A percentile compares a stretch with the other conserved stretches of the same genome.
Evolutionary conservation across 1,284 basidiomycete genomes (phyloP).

Genomic region (Sphagnurus paluster): DNA sequence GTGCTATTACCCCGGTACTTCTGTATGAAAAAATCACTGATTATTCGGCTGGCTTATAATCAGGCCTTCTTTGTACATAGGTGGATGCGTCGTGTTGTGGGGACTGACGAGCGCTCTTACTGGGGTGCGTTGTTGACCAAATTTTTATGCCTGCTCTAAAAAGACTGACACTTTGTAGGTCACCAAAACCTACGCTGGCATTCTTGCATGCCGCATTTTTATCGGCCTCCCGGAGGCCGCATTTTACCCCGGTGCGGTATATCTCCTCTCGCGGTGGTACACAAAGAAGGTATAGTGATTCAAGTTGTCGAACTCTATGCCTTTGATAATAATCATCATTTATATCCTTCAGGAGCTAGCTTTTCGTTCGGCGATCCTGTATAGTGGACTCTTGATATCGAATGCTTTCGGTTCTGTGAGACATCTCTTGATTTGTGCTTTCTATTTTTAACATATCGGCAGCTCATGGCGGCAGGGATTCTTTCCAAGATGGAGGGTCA

Average conservation of each 20-base stretch:
- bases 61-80: conserved; percentile 66
- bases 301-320: background rate
- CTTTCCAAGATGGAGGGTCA: conserved; percentile 68
- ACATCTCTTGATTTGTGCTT: no score
- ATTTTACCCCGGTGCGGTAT: conserved; percentile 65
- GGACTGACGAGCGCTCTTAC: conserved; percentile 62
- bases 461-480: conserved; percentile 72
- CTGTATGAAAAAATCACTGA: background rate
- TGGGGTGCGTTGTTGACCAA: conserved; percentile 40
- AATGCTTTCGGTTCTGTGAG: conserved; percentile 75
- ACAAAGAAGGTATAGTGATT: conserved; percentile 47
- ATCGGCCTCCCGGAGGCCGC: conserved; percentile 68
- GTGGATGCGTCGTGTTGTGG: conserved; percentile 60
- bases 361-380: conserved; percentile 70
- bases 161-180: conserved; percentile 32
- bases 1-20: conserved; percentile 1
- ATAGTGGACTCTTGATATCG: conserved; percentile 66
- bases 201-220: conserved; percentile 59
- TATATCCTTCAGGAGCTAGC: conserved; percentile 48
- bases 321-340: background rate
- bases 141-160: no score
- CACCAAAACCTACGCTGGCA: conserved; percentile 54
- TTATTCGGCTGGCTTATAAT: background rate
- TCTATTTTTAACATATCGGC: background rate
- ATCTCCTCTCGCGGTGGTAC: conserved; percentile 65